Percentiles rank a stretch among this genome's conserved stretches.
These are phyloP conservation scores for Sporothrix sp. DNA, from an alignment of 2,329 filamentous ascomycete genomes.

Conservation along the genomic window DNA sequence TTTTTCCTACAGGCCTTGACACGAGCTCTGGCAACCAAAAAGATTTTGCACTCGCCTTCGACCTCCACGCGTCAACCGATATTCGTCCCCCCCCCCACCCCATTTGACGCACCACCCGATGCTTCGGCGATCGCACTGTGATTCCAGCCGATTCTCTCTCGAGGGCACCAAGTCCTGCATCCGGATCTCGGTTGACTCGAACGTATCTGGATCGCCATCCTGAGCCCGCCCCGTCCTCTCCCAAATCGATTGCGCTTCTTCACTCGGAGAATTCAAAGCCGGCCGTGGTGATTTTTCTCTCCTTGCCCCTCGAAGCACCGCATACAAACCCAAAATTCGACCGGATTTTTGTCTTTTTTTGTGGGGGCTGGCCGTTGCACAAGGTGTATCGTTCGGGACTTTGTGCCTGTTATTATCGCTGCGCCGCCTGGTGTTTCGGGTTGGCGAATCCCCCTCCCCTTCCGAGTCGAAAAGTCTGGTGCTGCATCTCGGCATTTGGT, in stretches of 20 bases:
- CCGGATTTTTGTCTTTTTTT: background rate
- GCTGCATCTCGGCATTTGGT: background rate
- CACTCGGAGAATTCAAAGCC: background rate
- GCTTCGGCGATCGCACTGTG: background rate
- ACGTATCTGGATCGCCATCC: conserved; percentile 1
- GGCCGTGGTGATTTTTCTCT: background rate
- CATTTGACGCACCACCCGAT: background rate
- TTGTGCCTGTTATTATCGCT: conserved; percentile 14
- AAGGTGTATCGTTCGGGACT: conserved; percentile 11
- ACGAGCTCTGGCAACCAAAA: no score
- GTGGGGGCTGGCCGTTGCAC: conserved; percentile 14
- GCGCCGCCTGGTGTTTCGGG: conserved; percentile 18
- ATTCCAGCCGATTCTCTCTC: background rate
- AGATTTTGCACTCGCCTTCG: no score
- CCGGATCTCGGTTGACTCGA: background rate
- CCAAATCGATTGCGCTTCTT: background rate
- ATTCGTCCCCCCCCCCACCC: background rate
- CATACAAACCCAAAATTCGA: background rate
- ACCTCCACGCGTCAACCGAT: background rate
- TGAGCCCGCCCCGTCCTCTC: background rate
- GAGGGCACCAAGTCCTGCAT: background rate
- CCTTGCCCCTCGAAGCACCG: background rate
- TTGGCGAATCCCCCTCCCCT: conserved; percentile 16
- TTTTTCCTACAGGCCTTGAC: background rate
- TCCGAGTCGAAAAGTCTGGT: conserved; percentile 4